Evolutionary conservation across 2,329 filamentous ascomycete genomes (phyloP), one percentile per base, ranked within the genome.

Genomic region (Aspergillus caelatus): DNA sequence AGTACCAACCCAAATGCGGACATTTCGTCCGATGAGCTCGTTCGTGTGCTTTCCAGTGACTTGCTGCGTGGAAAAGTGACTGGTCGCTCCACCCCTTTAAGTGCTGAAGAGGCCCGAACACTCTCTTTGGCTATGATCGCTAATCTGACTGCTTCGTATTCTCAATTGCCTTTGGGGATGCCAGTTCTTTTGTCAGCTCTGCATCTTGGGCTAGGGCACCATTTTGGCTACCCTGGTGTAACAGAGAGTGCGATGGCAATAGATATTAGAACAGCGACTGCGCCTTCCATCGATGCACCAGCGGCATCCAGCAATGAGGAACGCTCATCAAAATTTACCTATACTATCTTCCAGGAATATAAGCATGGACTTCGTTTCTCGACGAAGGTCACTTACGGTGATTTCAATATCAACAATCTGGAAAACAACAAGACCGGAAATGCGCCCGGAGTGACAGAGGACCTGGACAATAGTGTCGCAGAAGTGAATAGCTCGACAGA

Each of bases 141-240:
- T 39, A 75, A 73, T 59, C 46, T 79, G 19, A 73, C 66, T 11
- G 63, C 69, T 1, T 67, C 74, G 23, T 77, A 75, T 57, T 68
- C 72, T 6, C 70, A 72, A 6, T 54, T 75, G 1, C 67, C 76
- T 8, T 55, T 63, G 14, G 64, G 66, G 2, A 65, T 68, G 2
- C 62, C 72, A 23, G 68, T 70, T 2, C 63, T 73, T 4, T 70
- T 76, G 36, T 68, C 77, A 36, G 77, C 75, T 8, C 69, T 77
- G 3, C 74, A 75, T 55, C 73, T 81, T 19, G 78, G 78, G 11
- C 61, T 80, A 8, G 75, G 75, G 1, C 71, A 74, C 28, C 70
- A 77, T 46, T 72, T 79, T 26, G 78, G 78, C 1, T 62, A 69
- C 57, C 53, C 66, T 3, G 65, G 64, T 5, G 57, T 76, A 9